Evolutionary conservation across 2,329 filamentous ascomycete species (phyloP), one percentile per base, ranked within the genome.

Genomic region (Colletotrichum nymphaeae): DNA sequence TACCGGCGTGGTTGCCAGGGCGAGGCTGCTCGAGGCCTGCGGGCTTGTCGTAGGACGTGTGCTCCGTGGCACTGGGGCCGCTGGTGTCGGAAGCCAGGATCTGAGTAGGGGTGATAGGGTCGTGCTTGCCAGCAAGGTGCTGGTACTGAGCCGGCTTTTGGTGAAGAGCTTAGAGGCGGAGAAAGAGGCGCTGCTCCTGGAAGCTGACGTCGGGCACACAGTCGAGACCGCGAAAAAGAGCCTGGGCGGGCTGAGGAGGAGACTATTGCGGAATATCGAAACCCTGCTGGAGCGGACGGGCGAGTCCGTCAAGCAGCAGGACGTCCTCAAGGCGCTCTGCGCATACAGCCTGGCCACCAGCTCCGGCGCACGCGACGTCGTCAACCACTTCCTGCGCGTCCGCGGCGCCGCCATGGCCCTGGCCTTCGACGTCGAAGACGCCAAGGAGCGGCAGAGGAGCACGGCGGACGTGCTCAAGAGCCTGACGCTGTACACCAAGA

Each of bases 321-420:
- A 89, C 26, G 87, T 97, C 19, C 85, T 96, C 14, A 92, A 94
- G 77, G 91, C 93, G 0, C 87, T 98, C 76, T 93, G 92, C 69
- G 95, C 95, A 0, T 95, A 95, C 80, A 95, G 94, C 74, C 86
- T 98, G 63, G 91, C 92, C 1, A 95, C 93, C 3, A 97, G 91
- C 78, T 95, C 93, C 0, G 93, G 95, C 0, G 91, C 94, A 0
- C 91, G 90, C 70, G 95, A 98, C 79, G 93, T 94, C 0, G 83
- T 98, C 66, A 87, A 90, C 8, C 92, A 97, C 82, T 96, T 98
- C 77, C 88, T 97, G 63, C 88, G 91, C 64, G 89, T 95, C 8
- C 88, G 96, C 57, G 88, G 90, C 53, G 90, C 93, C 70, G 91
- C 92, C 35, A 91, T 98, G 78, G 86, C 88, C 0, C 83, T 88